Base-by-base conservation (phyloP, 2,329 filamentous ascomycete genomes). In the Penicillium sp. region DNA sequence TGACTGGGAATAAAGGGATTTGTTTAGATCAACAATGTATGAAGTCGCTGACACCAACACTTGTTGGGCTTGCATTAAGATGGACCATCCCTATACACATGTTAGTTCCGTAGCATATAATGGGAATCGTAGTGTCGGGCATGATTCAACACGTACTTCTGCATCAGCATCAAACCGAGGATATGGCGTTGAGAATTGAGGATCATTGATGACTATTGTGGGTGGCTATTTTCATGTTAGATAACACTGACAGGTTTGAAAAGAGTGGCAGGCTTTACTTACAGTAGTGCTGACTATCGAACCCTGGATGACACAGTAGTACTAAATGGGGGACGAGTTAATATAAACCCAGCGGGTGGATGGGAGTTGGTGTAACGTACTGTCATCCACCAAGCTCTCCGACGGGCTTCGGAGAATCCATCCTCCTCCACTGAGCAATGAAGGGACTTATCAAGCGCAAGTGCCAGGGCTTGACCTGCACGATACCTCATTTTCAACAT, bases 321-420 rank as follows among this genome's bases (percentile, higher is more conserved):
- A 79, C 75, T 78, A 57, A 13, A 18, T 16, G 34, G 3, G 5
- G 33, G 54, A 21, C 55, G 52, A 28, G 7, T 43, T 5, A 7
- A 19, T 23, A 40, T 6, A 29, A 28, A 16, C 6, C 13, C 26
- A 39, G 4, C n/a, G 23, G 51, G 19, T 21, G 23, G 47, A 45
- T 4, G 16, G n/a, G 26, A 5, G 11, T 29, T 10, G 50, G 36
- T 16, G 6, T 5, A 31, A 31, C 67, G 51, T 67, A 78, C 76
- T 56, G 75, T 78, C 76, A 79, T 79, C 76, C 76, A 79, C 76
- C 76, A 79, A 36, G 75, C 75, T 64, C 76, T 69, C 39, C 75
- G 67, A 49, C 67, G 71, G 37, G 75, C 75, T 58, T 79, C 76
- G 5, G 72, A 61, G 46, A 69, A 76, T 28, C 69, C 64, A 60